Evolutionary conservation across 805 yeast species (phyloP), one percentile per base, ranked within the genome.

Genomic region (Geotrichum ghanense): DNA sequence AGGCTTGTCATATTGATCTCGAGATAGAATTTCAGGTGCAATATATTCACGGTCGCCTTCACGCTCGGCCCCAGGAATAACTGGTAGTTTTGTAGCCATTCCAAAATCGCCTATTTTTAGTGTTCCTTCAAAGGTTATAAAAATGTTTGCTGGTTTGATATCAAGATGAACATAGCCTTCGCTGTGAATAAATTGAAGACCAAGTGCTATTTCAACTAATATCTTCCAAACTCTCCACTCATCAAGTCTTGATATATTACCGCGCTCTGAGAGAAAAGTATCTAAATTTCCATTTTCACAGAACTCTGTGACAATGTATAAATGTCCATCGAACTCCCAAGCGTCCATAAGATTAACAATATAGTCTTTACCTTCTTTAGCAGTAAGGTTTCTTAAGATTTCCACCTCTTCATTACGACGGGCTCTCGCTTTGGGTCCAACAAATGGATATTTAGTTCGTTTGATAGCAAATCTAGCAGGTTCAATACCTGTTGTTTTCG

Each of bases 221-320:
- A 92, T 90, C 66, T 92, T 92, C 98, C 98, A 92, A 37, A 90
- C 89, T 55, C 98, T 75, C 83, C 96, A 92, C 62, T 92, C 98
- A 60, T 92, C 98, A 45, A 92, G 71, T 55, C 81, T 80, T 24
- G 85, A 76, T 37, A 80, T 73, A 43, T 81, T 78, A 20, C 86
- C 87, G 60, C 79, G 81, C 53, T 84, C 94, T 25, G 79, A 73
- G 45, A 92, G 64, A 58, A 90, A 92, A 49, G 77, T 76, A 57
- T 81, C 92, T 48, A 92, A 66, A 20, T 92, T 84, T 1, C 97
- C 97, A 60, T 89, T 92, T 58, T 89, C 97, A 66, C 96, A 92
- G 63, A 70, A 89, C 55, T 90, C 97, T 2, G 95, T 87, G 92
- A 88, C 85, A 34, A 92, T 86, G 61, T 90, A 92, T 53, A 82